Conservation (phyloP, 2,329 filamentous ascomycete genomes). For the Aspergillus latus region DNA sequence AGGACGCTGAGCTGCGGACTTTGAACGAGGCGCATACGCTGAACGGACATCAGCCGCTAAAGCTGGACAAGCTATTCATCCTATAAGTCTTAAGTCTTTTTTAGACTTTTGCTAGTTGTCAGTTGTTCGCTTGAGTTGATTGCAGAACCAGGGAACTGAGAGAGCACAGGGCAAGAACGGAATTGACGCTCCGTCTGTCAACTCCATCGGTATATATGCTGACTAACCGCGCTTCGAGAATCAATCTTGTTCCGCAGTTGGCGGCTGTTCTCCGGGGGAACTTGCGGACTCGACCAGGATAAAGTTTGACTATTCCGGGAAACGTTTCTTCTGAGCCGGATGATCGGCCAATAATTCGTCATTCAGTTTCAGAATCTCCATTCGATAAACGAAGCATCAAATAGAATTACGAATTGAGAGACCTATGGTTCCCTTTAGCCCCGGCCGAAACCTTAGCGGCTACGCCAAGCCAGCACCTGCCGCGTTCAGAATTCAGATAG, state of each 20-base stretch:
- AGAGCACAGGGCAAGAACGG: background rate
- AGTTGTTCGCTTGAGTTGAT: background rate
- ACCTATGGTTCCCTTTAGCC: background rate
- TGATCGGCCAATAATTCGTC: background rate
- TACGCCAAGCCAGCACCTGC: background rate
- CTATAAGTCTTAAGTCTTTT: background rate
- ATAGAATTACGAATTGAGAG: background rate
- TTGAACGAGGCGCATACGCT: too few species aligned
- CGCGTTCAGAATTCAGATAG: background rate
- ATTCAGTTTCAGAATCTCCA: background rate
- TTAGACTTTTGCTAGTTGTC: background rate
- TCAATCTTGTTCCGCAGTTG: background rate
- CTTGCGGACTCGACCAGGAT: background rate
- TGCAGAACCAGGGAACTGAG: background rate
- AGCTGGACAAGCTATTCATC: background rate
- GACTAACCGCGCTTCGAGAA: background rate
- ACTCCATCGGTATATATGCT: background rate
- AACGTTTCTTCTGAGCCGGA: background rate
- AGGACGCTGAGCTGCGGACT: background rate
- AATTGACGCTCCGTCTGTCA: background rate
- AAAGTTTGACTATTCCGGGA: background rate
- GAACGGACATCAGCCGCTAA: too few species aligned
- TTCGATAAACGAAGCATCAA: background rate
- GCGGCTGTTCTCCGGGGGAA: slow-evolving; percentile 2
- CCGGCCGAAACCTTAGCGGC: background rate